These are phyloP conservation scores for Gossypium trilobum DNA, from an alignment of 441 rosid genomes.

Conservation along the genomic window DNA sequence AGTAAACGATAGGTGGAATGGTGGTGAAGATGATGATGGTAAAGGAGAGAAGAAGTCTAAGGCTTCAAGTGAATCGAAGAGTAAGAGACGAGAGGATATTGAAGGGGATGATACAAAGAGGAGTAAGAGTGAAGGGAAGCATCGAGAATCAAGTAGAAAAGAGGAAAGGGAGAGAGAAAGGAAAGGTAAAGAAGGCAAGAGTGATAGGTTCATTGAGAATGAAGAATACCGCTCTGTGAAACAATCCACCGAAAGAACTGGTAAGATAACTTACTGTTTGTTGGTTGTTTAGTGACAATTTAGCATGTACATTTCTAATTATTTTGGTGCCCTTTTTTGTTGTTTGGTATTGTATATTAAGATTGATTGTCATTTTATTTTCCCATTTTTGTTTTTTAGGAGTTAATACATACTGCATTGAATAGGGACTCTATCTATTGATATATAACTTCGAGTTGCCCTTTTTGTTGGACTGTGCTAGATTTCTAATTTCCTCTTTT, in stretches of 20 bases:
- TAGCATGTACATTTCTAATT: background rate
- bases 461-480: background rate
- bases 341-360: background rate
- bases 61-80: constrained; percentile 47
- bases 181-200: constrained; percentile 39
- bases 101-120: constrained; percentile 36
- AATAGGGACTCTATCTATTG: background rate
- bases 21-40: constrained; percentile 47
- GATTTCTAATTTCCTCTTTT: background rate
- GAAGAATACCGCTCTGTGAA: constrained; percentile 39
- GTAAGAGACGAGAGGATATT: constrained; percentile 56
- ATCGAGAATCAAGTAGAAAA: constrained; percentile 59
- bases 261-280: constrained; percentile 43
- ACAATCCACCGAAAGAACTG: constrained; percentile 49
- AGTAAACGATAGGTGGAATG: constrained; percentile 67
- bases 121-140: constrained; percentile 49
- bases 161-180: constrained; percentile 43
- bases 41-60: constrained; percentile 49
- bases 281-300: background rate
- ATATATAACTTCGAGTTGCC: background rate
- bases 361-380: background rate
- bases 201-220: constrained; percentile 21
- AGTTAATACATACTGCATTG: background rate
- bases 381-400: background rate
- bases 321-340: background rate